Percentiles rank a stretch among this genome's conserved stretches.
These are phyloP conservation scores for Didymella pinodella DNA, from an alignment of 2,329 filamentous ascomycete species.

Conservation along the genomic window DNA sequence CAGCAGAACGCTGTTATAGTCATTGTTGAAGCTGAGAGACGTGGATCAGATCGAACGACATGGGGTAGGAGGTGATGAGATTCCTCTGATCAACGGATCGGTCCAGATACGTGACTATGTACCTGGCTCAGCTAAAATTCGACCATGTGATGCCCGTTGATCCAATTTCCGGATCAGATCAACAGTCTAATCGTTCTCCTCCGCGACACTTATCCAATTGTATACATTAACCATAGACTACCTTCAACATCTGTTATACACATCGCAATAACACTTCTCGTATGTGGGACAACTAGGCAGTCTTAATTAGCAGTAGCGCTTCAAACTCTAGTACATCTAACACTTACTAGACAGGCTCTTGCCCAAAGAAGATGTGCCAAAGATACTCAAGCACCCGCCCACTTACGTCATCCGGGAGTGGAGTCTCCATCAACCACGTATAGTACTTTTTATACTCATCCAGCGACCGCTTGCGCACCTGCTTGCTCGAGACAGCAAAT, in stretches of 20 bases:
- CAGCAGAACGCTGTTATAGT: too few species aligned
- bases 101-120: too few species aligned
- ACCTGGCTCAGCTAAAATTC: too few species aligned
- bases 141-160: too few species aligned
- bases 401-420: constrained; percentile 35
- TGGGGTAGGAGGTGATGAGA: too few species aligned
- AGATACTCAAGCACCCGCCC: constrained; percentile 39
- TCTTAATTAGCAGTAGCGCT: constrained; percentile 12
- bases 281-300: constrained; percentile 28
- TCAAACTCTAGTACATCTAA: constrained; percentile 3
- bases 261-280: constrained; percentile 33
- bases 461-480: constrained; percentile 38
- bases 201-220: too few species aligned
- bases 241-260: constrained; percentile 25
- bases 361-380: constrained; percentile 41
- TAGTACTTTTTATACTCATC: constrained; percentile 42
- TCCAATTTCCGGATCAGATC: too few species aligned
- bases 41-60: too few species aligned
- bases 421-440: constrained; percentile 37
- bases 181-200: too few species aligned
- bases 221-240: too few species aligned
- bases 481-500: constrained; percentile 46
- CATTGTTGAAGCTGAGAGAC: too few species aligned
- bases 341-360: constrained; percentile 32
- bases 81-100: too few species aligned